Percentiles rank a stretch among this genome's conserved stretches.
Conservation (phyloP, 208 protist species). For the Kentomonas sorsogonicus region DNA sequence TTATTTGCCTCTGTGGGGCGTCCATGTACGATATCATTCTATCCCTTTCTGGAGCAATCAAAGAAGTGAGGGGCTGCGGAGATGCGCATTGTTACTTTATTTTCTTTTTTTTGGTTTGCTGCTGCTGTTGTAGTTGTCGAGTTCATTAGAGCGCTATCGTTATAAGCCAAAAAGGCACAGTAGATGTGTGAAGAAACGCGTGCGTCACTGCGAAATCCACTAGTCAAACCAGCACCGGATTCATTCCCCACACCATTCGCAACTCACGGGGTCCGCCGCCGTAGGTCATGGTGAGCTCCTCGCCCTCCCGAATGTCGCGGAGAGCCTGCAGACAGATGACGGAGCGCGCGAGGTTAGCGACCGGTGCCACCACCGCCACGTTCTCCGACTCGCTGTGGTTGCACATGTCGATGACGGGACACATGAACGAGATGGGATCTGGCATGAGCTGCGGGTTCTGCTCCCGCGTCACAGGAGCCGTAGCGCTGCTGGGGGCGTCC, state of each 20-base stretch:
- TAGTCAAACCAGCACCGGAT: constrained; percentile 41
- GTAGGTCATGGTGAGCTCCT: constrained; percentile 84
- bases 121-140: no score
- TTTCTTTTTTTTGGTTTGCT: neutral
- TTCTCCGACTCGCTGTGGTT: constrained; percentile 78
- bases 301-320: constrained; percentile 53
- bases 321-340: constrained; percentile 69
- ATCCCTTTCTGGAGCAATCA: no score
- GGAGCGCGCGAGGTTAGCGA: constrained; percentile 25
- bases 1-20: no score
- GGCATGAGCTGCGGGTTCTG: constrained; percentile 23
- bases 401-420: constrained; percentile 82
- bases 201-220: constrained; percentile 2
- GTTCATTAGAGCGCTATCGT: neutral
- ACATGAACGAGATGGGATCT: constrained; percentile 73
- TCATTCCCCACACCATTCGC: constrained; percentile 77
- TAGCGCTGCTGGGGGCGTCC: neutral
- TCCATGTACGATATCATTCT: no score
- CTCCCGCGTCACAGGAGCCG: no score
- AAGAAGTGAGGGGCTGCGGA: neutral
- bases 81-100: neutral
- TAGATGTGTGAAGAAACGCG: neutral
- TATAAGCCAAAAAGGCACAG: constrained; percentile 3
- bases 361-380: constrained; percentile 78
- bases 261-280: constrained; percentile 47